A percentile compares a stretch with the other conserved stretches of the same genome.
phyloP scores from a whole-genome alignment of 2,329 filamentous ascomycete genomes.

The Neonectria magnoliae region DNA sequence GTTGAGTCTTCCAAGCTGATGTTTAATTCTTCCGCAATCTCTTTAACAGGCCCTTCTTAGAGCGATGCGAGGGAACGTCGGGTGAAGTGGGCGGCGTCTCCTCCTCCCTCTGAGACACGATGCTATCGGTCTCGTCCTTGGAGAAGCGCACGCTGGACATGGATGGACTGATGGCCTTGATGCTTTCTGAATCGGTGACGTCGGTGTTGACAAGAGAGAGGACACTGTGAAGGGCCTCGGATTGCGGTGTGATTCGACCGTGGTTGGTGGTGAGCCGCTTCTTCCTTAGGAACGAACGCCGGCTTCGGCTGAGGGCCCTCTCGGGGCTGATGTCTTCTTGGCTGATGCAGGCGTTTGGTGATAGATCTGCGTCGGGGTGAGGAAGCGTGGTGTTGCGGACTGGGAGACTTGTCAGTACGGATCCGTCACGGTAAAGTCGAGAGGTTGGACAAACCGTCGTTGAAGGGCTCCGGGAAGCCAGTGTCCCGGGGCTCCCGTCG shows the following conservation, averaged over 20 bases:
- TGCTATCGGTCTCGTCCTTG: constrained; percentile 54
- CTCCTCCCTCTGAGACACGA: constrained; percentile 44
- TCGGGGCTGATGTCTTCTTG: constrained; percentile 61
- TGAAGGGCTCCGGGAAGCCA: constrained; percentile 63
- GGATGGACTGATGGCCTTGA: constrained; percentile 39
- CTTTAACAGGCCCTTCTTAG: constrained; percentile 41
- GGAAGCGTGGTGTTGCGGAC: constrained; percentile 69
- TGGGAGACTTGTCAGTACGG: constrained; percentile 35
- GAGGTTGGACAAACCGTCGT: constrained; percentile 52
- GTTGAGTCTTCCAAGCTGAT: constrained; percentile 8
- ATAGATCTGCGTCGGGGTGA: constrained; percentile 70
- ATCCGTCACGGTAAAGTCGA: not conserved
- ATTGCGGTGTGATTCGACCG: constrained; percentile 54
- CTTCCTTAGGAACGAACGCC: constrained; percentile 58
- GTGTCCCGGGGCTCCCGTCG: constrained; percentile 52
- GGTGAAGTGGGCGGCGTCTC: constrained; percentile 51
- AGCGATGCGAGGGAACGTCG: constrained; percentile 43
- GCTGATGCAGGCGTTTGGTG: constrained; percentile 65
- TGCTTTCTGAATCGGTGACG: constrained; percentile 33
- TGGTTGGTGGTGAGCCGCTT: constrained; percentile 57
- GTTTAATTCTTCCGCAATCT: constrained; percentile 39
- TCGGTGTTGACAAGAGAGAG: constrained; percentile 47
- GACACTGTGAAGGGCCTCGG: constrained; percentile 46
- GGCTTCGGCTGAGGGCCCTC: constrained; percentile 54
- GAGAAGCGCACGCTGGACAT: constrained; percentile 44